Evolutionary conservation across 2,329 filamentous ascomycete genomes (phyloP).

Genomic region (Epichloe gansuensis): DNA sequence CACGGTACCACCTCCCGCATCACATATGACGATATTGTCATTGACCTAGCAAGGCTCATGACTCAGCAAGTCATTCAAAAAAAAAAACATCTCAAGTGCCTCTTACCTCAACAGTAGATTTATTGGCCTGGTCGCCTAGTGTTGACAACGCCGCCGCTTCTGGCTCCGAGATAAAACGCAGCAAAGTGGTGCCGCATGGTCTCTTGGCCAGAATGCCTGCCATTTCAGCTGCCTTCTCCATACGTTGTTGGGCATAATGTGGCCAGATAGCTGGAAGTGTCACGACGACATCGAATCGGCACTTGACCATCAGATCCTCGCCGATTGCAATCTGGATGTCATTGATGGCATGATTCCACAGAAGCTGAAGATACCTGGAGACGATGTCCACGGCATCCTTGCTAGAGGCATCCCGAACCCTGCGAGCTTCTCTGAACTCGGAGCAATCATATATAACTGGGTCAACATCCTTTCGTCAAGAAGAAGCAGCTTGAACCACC

Average conservation of each 20-base stretch:
- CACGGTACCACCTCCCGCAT: conserved; percentile 26
- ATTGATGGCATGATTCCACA: conserved; percentile 21
- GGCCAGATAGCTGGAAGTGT: conserved; percentile 37
- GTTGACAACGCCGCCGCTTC: conserved; percentile 32
- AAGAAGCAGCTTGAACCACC: conserved; percentile 32
- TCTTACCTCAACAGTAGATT: conserved; percentile 12
- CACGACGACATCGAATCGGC: conserved; percentile 24
- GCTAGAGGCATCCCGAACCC: not conserved
- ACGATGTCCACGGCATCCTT: conserved; percentile 19
- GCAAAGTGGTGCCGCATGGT: conserved; percentile 15
- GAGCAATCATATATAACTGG: conserved; percentile 10
- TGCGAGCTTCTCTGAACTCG: conserved; percentile 10
- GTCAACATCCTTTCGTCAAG: conserved; percentile 20
- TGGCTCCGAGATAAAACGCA: conserved; percentile 29
- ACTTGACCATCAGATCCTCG: conserved; percentile 9
- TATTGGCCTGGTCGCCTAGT: conserved; percentile 16
- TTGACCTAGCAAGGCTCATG: conserved; percentile 5
- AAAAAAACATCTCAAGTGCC: not conserved
- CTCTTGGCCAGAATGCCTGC: conserved; percentile 25
- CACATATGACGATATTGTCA: conserved; percentile 20
- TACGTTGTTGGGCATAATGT: conserved; percentile 22
- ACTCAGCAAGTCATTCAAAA: not conserved
- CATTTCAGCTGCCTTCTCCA: conserved; percentile 21
- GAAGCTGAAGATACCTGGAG: conserved; percentile 16
- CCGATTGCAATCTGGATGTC: conserved; percentile 17